These are phyloP conservation scores for Stagonosporopsis chrysanthemi DNA, from an alignment of 2,329 filamentous ascomycete genomes.

Conservation along the genomic window DNA sequence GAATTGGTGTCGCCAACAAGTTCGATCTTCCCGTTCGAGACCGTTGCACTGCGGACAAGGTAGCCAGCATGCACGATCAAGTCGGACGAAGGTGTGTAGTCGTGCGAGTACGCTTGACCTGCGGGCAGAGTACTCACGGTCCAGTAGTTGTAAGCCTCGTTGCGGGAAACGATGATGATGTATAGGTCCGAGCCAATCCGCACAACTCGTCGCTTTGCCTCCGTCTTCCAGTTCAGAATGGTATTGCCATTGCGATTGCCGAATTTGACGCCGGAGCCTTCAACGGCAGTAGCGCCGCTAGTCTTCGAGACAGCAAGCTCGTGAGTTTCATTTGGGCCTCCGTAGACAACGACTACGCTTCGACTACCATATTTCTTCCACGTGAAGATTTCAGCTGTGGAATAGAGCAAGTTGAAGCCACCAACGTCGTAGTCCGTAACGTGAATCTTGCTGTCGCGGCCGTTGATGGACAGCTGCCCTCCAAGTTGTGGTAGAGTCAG, in stretches of 20 bases:
- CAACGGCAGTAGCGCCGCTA: constrained; percentile 39
- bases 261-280: constrained; percentile 49
- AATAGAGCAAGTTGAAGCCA: constrained; percentile 66
- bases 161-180: constrained; percentile 66
- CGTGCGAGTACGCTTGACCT: constrained; percentile 23
- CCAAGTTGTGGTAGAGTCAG: constrained; percentile 65
- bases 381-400: constrained; percentile 71
- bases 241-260: constrained; percentile 51
- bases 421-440: constrained; percentile 71
- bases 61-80: constrained; percentile 69
- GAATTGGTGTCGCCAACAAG: constrained; percentile 74
- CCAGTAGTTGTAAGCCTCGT: constrained; percentile 73
- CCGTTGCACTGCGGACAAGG: constrained; percentile 64
- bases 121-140: constrained; percentile 52
- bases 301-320: constrained; percentile 61
- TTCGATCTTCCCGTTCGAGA: constrained; percentile 63
- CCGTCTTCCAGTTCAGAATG: constrained; percentile 63
- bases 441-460: constrained; percentile 70
- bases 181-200: constrained; percentile 57
- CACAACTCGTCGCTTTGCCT: constrained; percentile 57
- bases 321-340: constrained; percentile 65
- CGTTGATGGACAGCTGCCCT: constrained; percentile 61
- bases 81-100: constrained; percentile 25
- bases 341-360: constrained; percentile 68
- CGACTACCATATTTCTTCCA: constrained; percentile 66